These are phyloP conservation scores for Kodamaea ohmeri DNA, from an alignment of 1,139 yeast genomes.

Conservation along the genomic window DNA sequence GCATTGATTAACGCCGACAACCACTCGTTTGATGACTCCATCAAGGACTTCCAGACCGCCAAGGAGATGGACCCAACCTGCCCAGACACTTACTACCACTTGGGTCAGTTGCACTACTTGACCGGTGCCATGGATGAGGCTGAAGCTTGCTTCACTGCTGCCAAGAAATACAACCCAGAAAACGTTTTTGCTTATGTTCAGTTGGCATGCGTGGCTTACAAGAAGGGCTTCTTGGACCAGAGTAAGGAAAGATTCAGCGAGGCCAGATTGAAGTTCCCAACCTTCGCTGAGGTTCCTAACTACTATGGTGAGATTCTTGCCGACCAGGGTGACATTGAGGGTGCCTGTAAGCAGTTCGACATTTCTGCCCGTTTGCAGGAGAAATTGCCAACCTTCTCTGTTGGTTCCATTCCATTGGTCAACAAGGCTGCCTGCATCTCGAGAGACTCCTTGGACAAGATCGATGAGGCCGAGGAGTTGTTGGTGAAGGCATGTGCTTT, in stretches of 20 bases:
- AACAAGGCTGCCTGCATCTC: conserved; percentile 81
- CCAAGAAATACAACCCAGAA: conserved; percentile 68
- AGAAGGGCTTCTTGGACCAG: conserved; percentile 60
- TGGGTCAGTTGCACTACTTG: conserved; percentile 87
- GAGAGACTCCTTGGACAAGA: conserved; percentile 52
- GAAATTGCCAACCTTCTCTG: conserved; percentile 56
- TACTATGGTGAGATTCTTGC: conserved; percentile 92
- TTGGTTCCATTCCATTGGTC: conserved; percentile 87
- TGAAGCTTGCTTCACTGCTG: conserved; percentile 69
- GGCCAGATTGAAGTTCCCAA: conserved; percentile 76
- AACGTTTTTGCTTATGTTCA: conserved; percentile 89
- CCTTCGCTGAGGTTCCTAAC: conserved; percentile 89
- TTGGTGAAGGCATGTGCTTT: conserved; percentile 74
- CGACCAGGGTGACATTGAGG: conserved; percentile 70
- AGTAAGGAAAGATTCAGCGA: conserved; percentile 70
- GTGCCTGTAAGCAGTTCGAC: conserved; percentile 83
- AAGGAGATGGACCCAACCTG: conserved; percentile 63
- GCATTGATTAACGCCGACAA: conserved; percentile 85
- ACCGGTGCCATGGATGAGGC: conserved; percentile 76
- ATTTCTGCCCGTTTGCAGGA: conserved; percentile 80
- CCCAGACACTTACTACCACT: conserved; percentile 88
- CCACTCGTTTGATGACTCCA: conserved; percentile 59
- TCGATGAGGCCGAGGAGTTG: conserved; percentile 63
- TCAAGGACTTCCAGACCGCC: conserved; percentile 72
- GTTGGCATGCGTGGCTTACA: conserved; percentile 88